These are phyloP conservation scores for Oryza meridionalis DNA, from an alignment of 176 grass and related monocot genomes.

Conservation along the genomic window DNA sequence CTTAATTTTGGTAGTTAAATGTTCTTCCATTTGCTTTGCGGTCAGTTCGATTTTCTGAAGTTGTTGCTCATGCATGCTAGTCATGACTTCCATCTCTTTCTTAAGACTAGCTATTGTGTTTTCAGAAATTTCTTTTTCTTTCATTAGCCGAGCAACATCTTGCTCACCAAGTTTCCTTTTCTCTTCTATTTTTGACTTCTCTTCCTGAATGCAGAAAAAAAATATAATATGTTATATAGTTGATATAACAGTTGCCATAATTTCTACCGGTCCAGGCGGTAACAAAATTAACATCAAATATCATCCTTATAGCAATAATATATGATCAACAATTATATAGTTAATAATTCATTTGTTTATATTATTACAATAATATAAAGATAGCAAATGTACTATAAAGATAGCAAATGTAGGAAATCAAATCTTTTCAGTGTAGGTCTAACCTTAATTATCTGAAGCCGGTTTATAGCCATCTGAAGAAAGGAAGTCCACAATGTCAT, in stretches of 20 bases:
- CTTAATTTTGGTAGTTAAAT: constrained; percentile 55
- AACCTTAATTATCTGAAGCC: constrained; percentile 71
- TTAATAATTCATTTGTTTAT: neutral
- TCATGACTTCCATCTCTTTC: constrained; percentile 67
- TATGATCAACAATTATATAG: neutral
- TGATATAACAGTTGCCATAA: neutral
- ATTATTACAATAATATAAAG: constrained; percentile 20
- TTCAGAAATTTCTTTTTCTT: constrained; percentile 69
- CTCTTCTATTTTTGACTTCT: constrained; percentile 75
- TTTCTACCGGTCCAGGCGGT: constrained; percentile 1
- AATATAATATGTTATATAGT: constrained; percentile 8
- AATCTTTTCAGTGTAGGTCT: constrained; percentile 9
- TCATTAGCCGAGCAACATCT: constrained; percentile 52
- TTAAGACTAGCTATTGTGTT: constrained; percentile 56
- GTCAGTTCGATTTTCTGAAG: constrained; percentile 54
- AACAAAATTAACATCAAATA: neutral
- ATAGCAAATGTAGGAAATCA: neutral
- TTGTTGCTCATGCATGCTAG: constrained; percentile 50
- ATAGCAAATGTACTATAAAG: neutral
- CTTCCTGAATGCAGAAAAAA: constrained; percentile 49
- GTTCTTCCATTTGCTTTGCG: constrained; percentile 60
- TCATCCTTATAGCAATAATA: constrained; percentile 13
- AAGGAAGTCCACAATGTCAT: constrained; percentile 40
- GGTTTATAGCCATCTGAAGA: constrained; percentile 66
- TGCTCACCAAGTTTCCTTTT: constrained; percentile 61